Conservation (phyloP, 2,329 filamentous ascomycete genomes). For the Colletotrichum limetticola region DNA sequence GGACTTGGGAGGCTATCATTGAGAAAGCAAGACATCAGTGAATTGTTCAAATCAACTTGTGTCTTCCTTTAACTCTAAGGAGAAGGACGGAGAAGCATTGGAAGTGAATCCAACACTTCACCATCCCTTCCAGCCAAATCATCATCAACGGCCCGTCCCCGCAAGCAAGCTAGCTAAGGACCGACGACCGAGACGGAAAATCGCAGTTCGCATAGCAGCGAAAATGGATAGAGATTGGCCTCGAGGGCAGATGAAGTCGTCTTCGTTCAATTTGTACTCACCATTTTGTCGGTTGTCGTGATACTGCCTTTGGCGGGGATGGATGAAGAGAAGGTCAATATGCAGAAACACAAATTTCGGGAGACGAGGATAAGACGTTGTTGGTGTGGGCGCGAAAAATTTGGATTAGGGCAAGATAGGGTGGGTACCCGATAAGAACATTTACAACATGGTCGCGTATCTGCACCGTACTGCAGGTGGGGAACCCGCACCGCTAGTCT, state of each 20-base stretch:
- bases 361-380: conserved; percentile 10
- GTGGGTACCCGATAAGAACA: not conserved
- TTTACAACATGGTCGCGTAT: not conserved
- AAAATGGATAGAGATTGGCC: conserved; percentile 25
- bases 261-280: conserved; percentile 23
- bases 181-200: conserved; percentile 47
- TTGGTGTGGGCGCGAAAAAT: conserved; percentile 20
- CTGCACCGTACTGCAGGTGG: not conserved
- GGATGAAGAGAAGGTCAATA: not conserved
- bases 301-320: conserved; percentile 29
- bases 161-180: conserved; percentile 50
- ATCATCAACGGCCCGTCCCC: conserved; percentile 69
- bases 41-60: conserved; percentile 78
- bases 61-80: conserved; percentile 95
- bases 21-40: conserved; percentile 99
- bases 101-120: not conserved
- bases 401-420: conserved; percentile 12
- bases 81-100: conserved; percentile 55
- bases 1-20: conserved; percentile 99
- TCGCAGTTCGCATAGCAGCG: conserved; percentile 40
- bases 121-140: conserved; percentile 72
- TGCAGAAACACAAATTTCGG: not conserved
- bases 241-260: conserved; percentile 9
- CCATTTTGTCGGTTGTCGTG: conserved; percentile 34
- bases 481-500: not conserved